These are phyloP conservation scores for Colletotrichum sojae DNA, from an alignment of 2,329 filamentous ascomycete species.

Conservation along the genomic window DNA sequence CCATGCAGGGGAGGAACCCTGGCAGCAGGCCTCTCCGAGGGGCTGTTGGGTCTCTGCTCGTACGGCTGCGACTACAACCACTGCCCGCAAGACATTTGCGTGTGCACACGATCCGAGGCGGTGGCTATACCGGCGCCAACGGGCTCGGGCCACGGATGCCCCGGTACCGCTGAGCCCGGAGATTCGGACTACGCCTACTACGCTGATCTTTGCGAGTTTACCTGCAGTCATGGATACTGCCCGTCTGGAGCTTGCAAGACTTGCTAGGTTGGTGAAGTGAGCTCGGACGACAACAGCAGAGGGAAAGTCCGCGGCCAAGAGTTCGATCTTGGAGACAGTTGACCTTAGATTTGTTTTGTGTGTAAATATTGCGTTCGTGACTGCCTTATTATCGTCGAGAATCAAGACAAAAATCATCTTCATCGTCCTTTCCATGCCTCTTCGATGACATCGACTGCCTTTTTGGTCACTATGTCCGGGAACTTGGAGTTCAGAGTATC, in stretches of 20 bases:
- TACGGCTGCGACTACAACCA: slow-evolving; percentile 9
- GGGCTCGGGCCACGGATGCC: slow-evolving; percentile 4
- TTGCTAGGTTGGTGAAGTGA: not conserved
- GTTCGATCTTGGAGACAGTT: not conserved
- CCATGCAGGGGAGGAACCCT: not conserved
- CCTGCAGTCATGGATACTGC: slow-evolving; percentile 14
- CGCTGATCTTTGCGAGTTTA: slow-evolving; percentile 6
- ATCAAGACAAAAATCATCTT: not conserved
- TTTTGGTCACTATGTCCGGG: slow-evolving; percentile 45
- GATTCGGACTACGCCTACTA: slow-evolving; percentile 3
- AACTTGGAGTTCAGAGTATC: slow-evolving; percentile 48
- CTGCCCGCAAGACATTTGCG: not conserved
- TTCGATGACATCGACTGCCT: slow-evolving; percentile 44
- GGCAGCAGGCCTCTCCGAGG: not conserved
- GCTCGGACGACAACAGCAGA: not conserved
- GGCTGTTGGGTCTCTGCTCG: not conserved
- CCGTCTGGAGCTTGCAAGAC: slow-evolving; percentile 12
- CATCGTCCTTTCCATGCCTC: slow-evolving; percentile 22
- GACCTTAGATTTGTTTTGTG: not conserved
- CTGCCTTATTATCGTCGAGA: not conserved
- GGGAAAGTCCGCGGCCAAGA: not conserved
- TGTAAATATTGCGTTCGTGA: not conserved
- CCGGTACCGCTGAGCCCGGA: not conserved
- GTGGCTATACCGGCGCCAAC: slow-evolving; percentile 5
- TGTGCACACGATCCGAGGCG: slow-evolving; percentile 8